phyloP scores from a whole-genome alignment of 768 basidiomycete genomes.

The Pulveroboletus ravenelii region DNA sequence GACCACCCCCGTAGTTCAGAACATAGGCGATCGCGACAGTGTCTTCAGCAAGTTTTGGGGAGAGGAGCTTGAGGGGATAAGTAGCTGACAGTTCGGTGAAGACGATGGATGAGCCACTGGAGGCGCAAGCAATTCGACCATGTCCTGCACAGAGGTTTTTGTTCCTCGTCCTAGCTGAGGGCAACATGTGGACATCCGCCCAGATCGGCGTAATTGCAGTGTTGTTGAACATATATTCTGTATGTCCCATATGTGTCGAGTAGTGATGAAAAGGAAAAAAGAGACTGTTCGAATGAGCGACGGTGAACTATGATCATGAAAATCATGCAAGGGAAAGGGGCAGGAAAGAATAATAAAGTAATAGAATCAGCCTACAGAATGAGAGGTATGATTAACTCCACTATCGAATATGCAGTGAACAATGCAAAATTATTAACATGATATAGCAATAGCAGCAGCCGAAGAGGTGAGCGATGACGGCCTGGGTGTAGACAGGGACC shows the following conservation, averaged over 20 bases:
- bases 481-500: background rate
- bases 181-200: background rate
- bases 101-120: slow-evolving; percentile 50
- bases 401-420: slow-evolving; percentile 21
- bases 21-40: slow-evolving; percentile 70
- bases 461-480: background rate
- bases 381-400: slow-evolving; percentile 21
- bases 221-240: slow-evolving; percentile 32
- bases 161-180: background rate
- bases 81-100: slow-evolving; percentile 74
- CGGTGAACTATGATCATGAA: slow-evolving; percentile 24
- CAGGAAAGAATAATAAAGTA: slow-evolving; percentile 27
- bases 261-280: slow-evolving; percentile 17
- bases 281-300: slow-evolving; percentile 15
- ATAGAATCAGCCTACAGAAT: slow-evolving; percentile 25
- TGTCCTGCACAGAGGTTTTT: slow-evolving; percentile 35
- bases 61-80: slow-evolving; percentile 86
- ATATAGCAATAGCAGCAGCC: slow-evolving; percentile 4
- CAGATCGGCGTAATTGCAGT: slow-evolving; percentile 6
- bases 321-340: slow-evolving; percentile 20
- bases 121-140: slow-evolving; percentile 53
- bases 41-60: slow-evolving; percentile 51
- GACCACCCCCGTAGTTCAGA: slow-evolving; percentile 85
- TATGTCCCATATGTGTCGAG: slow-evolving; percentile 37
- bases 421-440: slow-evolving; percentile 15